Base-by-base conservation (phyloP, 139 green algal genomes). In the Chlamydomonas sp. region DNA sequence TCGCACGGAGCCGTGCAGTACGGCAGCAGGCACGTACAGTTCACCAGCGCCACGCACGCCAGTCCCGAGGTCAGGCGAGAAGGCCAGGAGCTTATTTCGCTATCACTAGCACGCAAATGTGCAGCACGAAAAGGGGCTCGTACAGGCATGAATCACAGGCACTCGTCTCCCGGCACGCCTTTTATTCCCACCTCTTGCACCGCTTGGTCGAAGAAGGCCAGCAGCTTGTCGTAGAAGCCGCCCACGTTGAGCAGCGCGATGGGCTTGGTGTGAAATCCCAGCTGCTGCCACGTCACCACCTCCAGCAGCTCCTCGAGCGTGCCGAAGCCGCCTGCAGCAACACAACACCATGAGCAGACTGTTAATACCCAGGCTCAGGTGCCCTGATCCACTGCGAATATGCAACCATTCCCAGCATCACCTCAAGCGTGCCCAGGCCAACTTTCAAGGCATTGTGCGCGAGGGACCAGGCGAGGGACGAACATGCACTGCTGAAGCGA, bases 271-370 rank as follows among this genome's bases (percentile, higher is more conserved):
- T 97, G 94, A 85, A 96, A 95, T 16, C 96, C 95, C 63, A 97
- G 87, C 89, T 98, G 95, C 79, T 96, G 93, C 96, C 96, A 98
- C 4, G 96, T 98, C 49, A 96, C 89, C 72, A 97, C 91, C 87
- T 98, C 96, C 79, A 98, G 77, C 31, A 96, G 85, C 93, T 98
- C 96, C 87, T 98, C 96, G 57, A 98, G 84, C 0, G 96, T 98
- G 72, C 96, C 96, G 80, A 95, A 96, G 18, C 96, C 94, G 20
- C 95, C 89, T 85, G 67, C 7, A 79, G 67, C 9, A 78, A 78
- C 69, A 86, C 5, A 64, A 16, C 58, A 78, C 5, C 9, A 79
- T 10, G 5, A 18, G 31, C 6, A 79, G 7, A 79, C n/a, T 20
- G 20, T 80, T 14, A 80, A 63, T 80, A 63, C 18, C 31, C 31